A percentile compares a stretch with the other conserved stretches of the same genome.
phyloP scores from a whole-genome alignment of 805 yeast genomes.

The Candida vartiovaarae region DNA sequence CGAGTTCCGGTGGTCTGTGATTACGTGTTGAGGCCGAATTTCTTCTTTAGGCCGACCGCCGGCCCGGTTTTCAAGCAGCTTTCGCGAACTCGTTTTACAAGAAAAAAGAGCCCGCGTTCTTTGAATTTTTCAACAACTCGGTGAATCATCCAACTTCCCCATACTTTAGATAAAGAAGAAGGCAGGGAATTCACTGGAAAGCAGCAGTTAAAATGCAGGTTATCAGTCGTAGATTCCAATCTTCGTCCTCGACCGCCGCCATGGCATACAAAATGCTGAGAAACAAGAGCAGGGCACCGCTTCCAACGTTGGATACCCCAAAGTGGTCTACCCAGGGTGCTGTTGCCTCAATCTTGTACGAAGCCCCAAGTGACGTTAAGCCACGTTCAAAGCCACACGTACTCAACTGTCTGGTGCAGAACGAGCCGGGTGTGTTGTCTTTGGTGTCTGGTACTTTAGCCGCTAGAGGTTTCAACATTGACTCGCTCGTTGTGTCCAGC shows the following conservation, averaged over 20 bases:
- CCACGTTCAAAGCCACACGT: conserved; percentile 80
- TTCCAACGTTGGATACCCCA: conserved; percentile 91
- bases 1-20: too few relatives aligned
- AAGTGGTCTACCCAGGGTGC: conserved; percentile 96
- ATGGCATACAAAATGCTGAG: conserved; percentile 88
- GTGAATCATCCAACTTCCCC: too few relatives aligned
- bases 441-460: conserved; percentile 93
- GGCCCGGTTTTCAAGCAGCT: too few relatives aligned
- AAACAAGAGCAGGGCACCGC: conserved; percentile 78
- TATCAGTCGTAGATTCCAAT: conserved; percentile 1
- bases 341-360: conserved; percentile 90
- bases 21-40: too few relatives aligned
- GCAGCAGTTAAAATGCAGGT: background rate
- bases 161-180: too few relatives aligned
- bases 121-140: too few relatives aligned
- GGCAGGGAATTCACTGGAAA: background rate
- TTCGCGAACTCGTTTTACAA: background rate
- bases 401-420: conserved; percentile 93
- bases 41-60: too few relatives aligned
- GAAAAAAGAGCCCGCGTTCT: background rate
- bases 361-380: conserved; percentile 54
- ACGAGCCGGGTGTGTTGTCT: conserved; percentile 96
- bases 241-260: conserved; percentile 56
- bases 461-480: conserved; percentile 97
- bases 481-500: conserved; percentile 91